A percentile compares a stretch with the other conserved stretches of the same genome.
Conservation (phyloP, 305 asterid genomes). For the Fraxinus nigra region DNA sequence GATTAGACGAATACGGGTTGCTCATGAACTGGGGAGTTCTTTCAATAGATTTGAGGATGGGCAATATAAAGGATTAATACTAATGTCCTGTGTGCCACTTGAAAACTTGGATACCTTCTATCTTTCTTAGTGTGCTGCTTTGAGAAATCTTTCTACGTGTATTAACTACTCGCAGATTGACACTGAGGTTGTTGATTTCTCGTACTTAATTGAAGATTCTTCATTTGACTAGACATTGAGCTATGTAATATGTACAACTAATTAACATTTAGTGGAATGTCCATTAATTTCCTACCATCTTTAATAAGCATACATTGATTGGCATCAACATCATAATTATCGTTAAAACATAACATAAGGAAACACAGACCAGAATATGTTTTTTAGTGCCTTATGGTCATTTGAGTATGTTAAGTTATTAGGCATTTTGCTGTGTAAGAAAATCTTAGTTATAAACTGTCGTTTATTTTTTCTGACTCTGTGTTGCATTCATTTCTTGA, state of each 20-base stretch:
- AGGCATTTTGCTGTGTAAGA: neutral
- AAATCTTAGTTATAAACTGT: neutral
- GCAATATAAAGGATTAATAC: neutral
- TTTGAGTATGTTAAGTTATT: neutral
- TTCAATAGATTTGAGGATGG: neutral
- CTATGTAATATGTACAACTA: neutral
- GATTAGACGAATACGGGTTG: neutral
- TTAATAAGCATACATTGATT: neutral
- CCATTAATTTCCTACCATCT: neutral
- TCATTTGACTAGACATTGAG: neutral
- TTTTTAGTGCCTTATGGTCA: neutral
- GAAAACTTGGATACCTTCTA: neutral
- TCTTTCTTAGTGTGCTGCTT: neutral
- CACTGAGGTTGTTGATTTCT: neutral
- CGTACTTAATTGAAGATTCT: neutral
- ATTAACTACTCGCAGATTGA: neutral
- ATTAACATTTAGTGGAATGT: neutral
- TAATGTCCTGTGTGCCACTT: neutral
- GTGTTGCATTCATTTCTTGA: slow-evolving; percentile 18
- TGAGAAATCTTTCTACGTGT: neutral
- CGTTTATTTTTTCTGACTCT: slow-evolving; percentile 16
- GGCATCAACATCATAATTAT: neutral
- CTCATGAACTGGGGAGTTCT: neutral
- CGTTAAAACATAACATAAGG: neutral
- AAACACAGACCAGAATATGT: neutral